Evolutionary conservation across 1,284 basidiomycete genomes (phyloP), one percentile per base, ranked within the genome.

Genomic region (Cystobasidiaceae sp.): DNA sequence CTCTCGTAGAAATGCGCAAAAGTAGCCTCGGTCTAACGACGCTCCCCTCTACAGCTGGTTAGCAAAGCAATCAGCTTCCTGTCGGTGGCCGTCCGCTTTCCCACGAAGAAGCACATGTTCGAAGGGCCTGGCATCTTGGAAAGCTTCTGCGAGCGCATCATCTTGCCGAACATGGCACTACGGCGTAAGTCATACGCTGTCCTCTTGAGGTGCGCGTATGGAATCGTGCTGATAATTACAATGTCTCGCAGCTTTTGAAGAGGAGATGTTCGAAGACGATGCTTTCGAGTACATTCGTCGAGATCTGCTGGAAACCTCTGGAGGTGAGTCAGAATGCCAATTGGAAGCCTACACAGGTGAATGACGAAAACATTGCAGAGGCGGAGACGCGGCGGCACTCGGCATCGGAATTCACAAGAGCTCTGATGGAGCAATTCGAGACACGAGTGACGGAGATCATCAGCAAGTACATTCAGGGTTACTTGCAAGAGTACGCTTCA

Each of bases 201-300:
- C 27, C 61, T 32, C 30, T 27, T 32, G n/a, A 55, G 4, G 25
- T 25, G n/a, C n/a, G n/a, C n/a, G n/a, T n/a, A n/a, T n/a, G n/a
- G n/a, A n/a, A n/a, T n/a, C n/a, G n/a, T n/a, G n/a, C n/a, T n/a
- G n/a, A n/a, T n/a, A n/a, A n/a, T n/a, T n/a, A n/a, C n/a, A n/a
- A n/a, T n/a, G n/a, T n/a, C n/a, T n/a, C n/a, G n/a, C 66, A 78
- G 87, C 89, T 57, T 87, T 92, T 69, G 93, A 97, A 69, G 84
- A 93, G 67, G 94, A 98, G 74, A 87, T 93, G 77, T 97, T 98
- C 74, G 92, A 97, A 77, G 94, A 98, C 69, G 93, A 97, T 71
- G 94, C 94, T 0, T 84, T 94, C 50, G 94, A 97, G 75, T 98
- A 90, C 76, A 90, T 98, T 70, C 86, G 93, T 19, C 82, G 90